phyloP scores from a whole-genome alignment of 805 yeast species.

The Saccharomycopsis vini region DNA sequence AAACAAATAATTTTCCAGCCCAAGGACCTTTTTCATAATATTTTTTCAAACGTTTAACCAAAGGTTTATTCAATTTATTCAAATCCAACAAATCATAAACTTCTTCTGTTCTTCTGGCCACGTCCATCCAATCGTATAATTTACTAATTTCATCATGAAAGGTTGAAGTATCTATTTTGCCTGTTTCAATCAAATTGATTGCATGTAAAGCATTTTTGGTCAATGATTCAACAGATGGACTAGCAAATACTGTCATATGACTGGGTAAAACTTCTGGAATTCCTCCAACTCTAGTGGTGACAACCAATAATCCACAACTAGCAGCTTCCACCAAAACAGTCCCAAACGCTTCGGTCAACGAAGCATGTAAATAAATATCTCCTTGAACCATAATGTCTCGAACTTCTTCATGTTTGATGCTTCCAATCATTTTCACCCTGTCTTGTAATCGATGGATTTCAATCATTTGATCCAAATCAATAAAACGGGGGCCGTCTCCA shows the following conservation, averaged over 20 bases:
- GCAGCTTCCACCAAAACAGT: constrained; percentile 97
- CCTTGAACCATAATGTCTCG: constrained; percentile 90
- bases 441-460: constrained; percentile 81
- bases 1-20: constrained; percentile 77
- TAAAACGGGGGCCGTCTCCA: constrained; percentile 94
- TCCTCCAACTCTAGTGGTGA: constrained; percentile 94
- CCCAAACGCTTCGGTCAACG: constrained; percentile 95
- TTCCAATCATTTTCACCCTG: constrained; percentile 76
- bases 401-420: constrained; percentile 86
- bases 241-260: constrained; percentile 87
- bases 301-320: constrained; percentile 86
- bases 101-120: constrained; percentile 75
- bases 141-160: constrained; percentile 71
- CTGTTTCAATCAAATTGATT: constrained; percentile 46
- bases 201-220: constrained; percentile 68
- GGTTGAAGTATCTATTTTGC: constrained; percentile 54
- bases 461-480: constrained; percentile 91
- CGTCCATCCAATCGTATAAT: constrained; percentile 90
- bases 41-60: constrained; percentile 50
- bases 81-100: constrained; percentile 56
- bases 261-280: constrained; percentile 92
- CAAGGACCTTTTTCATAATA: constrained; percentile 68
- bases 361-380: constrained; percentile 87
- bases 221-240: constrained; percentile 78
- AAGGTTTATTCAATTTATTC: constrained; percentile 37